A percentile compares a stretch with the other conserved stretches of the same genome.
These are phyloP conservation scores for Cardiospermum halicacabum DNA, from an alignment of 345 rosid genomes.

Conservation along the genomic window DNA sequence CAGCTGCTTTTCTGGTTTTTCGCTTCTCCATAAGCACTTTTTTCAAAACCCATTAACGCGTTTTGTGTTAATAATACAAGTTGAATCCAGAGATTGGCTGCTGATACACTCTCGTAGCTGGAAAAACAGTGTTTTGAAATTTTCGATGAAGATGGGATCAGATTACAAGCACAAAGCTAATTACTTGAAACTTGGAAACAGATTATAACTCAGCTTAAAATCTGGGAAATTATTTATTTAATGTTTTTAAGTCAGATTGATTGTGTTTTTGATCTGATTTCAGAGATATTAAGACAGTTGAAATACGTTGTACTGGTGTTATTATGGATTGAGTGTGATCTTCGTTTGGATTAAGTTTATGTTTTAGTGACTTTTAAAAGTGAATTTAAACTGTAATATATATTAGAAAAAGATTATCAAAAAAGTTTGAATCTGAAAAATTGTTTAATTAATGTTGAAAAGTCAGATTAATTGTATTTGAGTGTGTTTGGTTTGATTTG, in stretches of 20 bases:
- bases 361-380: too few relatives aligned
- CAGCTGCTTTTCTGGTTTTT: not conserved
- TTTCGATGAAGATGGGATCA: conserved; percentile 13
- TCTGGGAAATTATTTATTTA: not conserved
- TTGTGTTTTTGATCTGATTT: not conserved
- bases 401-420: too few relatives aligned
- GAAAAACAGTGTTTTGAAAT: not conserved
- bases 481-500: too few relatives aligned
- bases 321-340: too few relatives aligned
- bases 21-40: not conserved
- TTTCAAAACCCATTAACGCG: not conserved
- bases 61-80: not conserved
- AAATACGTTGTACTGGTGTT: too few relatives aligned
- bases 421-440: too few relatives aligned
- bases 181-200: not conserved
- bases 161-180: too few relatives aligned
- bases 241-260: conserved; percentile 7
- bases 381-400: too few relatives aligned
- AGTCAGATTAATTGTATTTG: too few relatives aligned
- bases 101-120: not conserved
- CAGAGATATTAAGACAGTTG: too few relatives aligned
- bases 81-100: not conserved
- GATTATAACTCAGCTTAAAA: not conserved
- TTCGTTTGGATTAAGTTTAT: too few relatives aligned
- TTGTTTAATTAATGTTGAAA: too few relatives aligned